Evolutionary conservation across 1,139 yeast genomes (phyloP), one percentile per base, ranked within the genome.

Genomic region (Pichia sp.): DNA sequence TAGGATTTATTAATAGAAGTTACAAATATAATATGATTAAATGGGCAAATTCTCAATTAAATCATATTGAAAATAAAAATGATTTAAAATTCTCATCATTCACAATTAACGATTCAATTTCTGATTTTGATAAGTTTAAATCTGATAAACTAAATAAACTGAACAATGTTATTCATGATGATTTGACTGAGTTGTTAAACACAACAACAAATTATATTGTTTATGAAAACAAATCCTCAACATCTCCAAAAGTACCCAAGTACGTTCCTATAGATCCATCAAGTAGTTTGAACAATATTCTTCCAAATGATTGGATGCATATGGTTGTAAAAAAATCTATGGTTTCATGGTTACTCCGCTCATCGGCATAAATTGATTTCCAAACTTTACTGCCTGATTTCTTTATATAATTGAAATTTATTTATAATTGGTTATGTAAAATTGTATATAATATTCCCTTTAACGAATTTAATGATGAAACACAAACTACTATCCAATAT

Each of bases 281-380:
- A 35, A 40, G 11, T n/a, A 34, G 41, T n/a, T 8, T 44, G 5
- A 35, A 44, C 35, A 47, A 38, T 39, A 3, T 47, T 1, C 18
- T 43, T 6, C 50, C 50, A 25, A 47, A 47, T 47, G 50, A 47
- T 42, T 47, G 50, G 50, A 6, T 47, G 1, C 25, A 47, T 35
- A 44, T 47, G 27, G 39, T 47, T 9, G 18, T 41, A n/a, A 10
- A 44, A 9, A 42, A 35, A 31, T 34, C 41, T 8, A 39, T 41
- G 50, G 41, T 26, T 40, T 40, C 43, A 5, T 47, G 6, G 35
- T 39, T 27, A 34, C 26, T 26, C 39, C 26, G 27, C 27, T 36
- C 8, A 9, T 36, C 4, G 27, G 41, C 11, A 42, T 31, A 8
- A 9, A 34, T 29, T 30, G 11, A 32, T 31, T 27, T 10, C 34